Evolutionary conservation across 345 rosid species (phyloP).

Genomic region (Melaleuca quinquenervia): DNA sequence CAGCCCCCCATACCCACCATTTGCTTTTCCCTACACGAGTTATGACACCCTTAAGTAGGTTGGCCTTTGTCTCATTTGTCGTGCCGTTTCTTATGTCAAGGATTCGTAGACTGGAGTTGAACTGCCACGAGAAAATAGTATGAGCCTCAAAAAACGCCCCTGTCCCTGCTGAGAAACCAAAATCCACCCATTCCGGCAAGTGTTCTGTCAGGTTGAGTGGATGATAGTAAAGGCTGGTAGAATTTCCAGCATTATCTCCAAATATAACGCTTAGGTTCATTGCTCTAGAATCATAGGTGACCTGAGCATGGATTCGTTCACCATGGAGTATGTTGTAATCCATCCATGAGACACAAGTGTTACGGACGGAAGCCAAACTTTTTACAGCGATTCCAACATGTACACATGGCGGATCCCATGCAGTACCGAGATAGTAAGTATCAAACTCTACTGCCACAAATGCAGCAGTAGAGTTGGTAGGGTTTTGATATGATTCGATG

Average conservation of each 20-base stretch:
- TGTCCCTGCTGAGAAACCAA: neutral
- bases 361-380: neutral
- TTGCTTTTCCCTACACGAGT: neutral
- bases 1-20: neutral
- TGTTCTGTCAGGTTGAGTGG: neutral
- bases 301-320: accelerated
- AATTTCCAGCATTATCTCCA: neutral
- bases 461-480: neutral
- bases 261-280: neutral
- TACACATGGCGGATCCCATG: neutral
- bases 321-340: accelerated
- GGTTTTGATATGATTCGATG: accelerated
- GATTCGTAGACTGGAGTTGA: neutral
- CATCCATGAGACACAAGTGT: neutral
- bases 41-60: neutral
- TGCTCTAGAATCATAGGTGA: neutral
- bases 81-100: neutral
- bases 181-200: neutral
- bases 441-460: neutral
- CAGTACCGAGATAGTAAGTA: too few species aligned
- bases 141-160: neutral
- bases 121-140: neutral
- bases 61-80: neutral
- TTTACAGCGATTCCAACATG: neutral
- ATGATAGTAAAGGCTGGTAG: neutral